Evolutionary conservation across 257 asterid genomes (phyloP).

Genomic region (Fraxinus excelsior): DNA sequence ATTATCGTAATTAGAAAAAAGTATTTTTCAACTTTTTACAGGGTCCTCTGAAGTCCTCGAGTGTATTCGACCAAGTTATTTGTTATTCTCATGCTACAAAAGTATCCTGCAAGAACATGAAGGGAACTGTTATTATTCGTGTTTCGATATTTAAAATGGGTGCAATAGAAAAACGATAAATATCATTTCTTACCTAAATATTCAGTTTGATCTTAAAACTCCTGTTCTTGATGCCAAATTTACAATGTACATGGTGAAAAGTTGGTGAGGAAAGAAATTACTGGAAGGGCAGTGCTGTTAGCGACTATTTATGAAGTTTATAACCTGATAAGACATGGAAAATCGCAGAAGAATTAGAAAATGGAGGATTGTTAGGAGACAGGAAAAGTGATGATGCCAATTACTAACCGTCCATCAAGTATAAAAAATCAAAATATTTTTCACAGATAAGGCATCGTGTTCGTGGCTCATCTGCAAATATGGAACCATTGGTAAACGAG

Average conservation of each 20-base stretch:
- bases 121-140: background rate
- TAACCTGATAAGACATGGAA: slow-evolving; percentile 26
- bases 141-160: background rate
- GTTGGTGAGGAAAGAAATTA: background rate
- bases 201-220: background rate
- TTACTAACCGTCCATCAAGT: slow-evolving; percentile 18
- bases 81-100: slow-evolving; percentile 2
- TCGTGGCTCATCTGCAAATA: slow-evolving; percentile 25
- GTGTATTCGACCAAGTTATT: slow-evolving; percentile 16
- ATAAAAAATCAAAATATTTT: slow-evolving; percentile 5
- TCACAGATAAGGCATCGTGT: background rate
- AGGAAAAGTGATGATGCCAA: background rate
- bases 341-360: slow-evolving; percentile 1
- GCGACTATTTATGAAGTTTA: slow-evolving; percentile 3
- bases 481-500: slow-evolving; percentile 8
- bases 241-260: background rate
- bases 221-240: slow-evolving; percentile 17
- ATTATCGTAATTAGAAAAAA: background rate
- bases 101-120: slow-evolving; percentile 19
- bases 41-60: slow-evolving; percentile 13
- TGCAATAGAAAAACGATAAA: background rate
- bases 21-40: slow-evolving; percentile 10
- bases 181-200: slow-evolving; percentile 15
- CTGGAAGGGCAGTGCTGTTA: background rate
- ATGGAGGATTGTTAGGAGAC: background rate